Evolutionary conservation across 352 stramenopile genomes (phyloP), one percentile per base, ranked within the genome.

Genomic region (Phytophthora pinifolia): DNA sequence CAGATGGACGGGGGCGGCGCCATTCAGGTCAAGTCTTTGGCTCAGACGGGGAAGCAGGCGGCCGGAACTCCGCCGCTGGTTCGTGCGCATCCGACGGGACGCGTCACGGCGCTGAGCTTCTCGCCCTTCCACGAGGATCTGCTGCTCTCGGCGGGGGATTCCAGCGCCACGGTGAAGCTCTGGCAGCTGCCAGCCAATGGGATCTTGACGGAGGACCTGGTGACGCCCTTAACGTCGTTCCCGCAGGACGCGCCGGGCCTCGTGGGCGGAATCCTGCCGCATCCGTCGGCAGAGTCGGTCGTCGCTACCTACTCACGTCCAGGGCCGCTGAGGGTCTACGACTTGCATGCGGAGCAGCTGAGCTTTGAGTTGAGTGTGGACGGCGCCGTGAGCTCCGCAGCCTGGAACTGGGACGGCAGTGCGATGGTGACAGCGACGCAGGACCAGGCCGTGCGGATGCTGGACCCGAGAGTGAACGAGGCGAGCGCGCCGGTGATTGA

Each of bases 401-500:
- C 63, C 15, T 94, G 84, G 84, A 91, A 79, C 64, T 88, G 79
- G 64, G 78, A 92, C 43, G 81, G 84, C 2, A 84, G 78, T 38
- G 18, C 62, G 5, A 65, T 88, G 31, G 47, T 81, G 14, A 54
- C 75, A 6, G 65, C 69, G 9, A 73, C 77, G 0, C 59, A 76
- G 9, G 66, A 79, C 46, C 76, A 86, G 44, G 51, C 67, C 1
- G 56, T 92, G 31, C 70, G 73, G 9, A 15, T 88, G 2, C 30
- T 83, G 15, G 84, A 94, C 47, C 84, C 84, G 5, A 76, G 84
- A 29, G 44, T 59, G 9, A 35, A 46, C 14, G 43, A 62, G n/a
- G 20, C 41, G 0, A 42, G 53, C 6, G 25, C 25, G 12, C 47
- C 42, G 3, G 49, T n/a, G 9, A 54, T 69, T 22, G 38, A 76